Evolutionary conservation across 1,139 yeast genomes (phyloP), one percentile per base, ranked within the genome.

Genomic region (Suhomyces wounanorum): DNA sequence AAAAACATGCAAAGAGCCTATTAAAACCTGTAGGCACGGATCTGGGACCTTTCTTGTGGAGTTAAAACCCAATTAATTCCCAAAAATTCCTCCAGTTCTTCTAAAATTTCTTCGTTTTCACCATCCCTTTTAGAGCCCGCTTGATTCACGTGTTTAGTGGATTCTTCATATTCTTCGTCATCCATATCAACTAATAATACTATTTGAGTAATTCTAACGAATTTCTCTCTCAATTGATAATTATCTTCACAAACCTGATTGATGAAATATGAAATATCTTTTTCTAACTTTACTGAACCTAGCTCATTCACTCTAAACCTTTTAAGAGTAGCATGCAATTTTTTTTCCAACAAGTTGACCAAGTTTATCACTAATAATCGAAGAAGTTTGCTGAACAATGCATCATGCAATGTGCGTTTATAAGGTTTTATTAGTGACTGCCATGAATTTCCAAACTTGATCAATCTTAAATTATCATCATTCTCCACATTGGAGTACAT

Each of bases 211-310:
- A 90, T 84, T 53, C 90, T 77, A 2, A 87, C 78, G 63, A 92
- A 94, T 61, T 83, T 82, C 54, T 89, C 94, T 55, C 97, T 77
- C 59, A 91, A 72, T 43, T 80, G 81, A 66, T 90, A 94, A 59
- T 84, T 75, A 71, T 66, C 84, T 64, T 65, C 82, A 77, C 69
- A 89, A 63, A 60, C 78, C 55, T 85, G 87, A 48, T 82, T 79
- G 47, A 94, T 88, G 39, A 92, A 78, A 44, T 82, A 76, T 38
- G 94, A 84, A 43, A 92, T 72, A 65, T 92, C 97, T 53, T 89
- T 83, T 59, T 95, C 99, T 47, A 95, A 72, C 56, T 85, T 87
- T 35, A 91, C 79, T 0, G 96, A 85, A 0, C 98, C 98, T 45
- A 89, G 70, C 58, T 89, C 96, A 60, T 89, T 91, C 55, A 90